phyloP scores from a whole-genome alignment of 768 basidiomycete genomes.

The Tylopilus felleus region DNA sequence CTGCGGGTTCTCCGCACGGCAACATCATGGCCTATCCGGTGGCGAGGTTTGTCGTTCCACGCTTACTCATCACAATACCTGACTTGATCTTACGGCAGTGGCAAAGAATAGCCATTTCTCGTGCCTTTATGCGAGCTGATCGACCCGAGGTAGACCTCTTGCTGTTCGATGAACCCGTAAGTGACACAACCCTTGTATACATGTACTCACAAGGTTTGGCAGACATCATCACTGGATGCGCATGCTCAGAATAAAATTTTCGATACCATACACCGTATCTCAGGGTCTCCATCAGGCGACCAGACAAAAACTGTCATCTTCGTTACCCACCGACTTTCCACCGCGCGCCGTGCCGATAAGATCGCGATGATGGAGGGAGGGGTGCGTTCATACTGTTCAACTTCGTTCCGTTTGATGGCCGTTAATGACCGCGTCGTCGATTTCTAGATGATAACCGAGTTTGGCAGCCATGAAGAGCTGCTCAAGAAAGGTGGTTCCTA shows the following conservation, averaged over 20 bases:
- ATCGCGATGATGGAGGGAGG: conserved; percentile 85
- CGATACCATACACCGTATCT: conserved; percentile 67
- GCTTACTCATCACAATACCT: conserved; percentile 15
- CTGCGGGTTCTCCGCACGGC: conserved; percentile 32
- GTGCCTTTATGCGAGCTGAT: conserved; percentile 82
- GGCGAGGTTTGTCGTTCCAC: conserved; percentile 61
- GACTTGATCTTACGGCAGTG: conserved; percentile 47
- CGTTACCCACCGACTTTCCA: conserved; percentile 80
- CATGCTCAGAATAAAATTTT: conserved; percentile 79
- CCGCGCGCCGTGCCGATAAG: conserved; percentile 80
- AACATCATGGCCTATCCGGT: conserved; percentile 71
- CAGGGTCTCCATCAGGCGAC: conserved; percentile 52
- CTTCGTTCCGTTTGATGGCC: conserved; percentile 3
- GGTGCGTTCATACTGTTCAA: conserved; percentile 32
- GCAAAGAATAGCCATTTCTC: conserved; percentile 83
- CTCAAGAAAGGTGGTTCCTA: conserved; percentile 59
- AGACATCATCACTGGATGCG: conserved; percentile 81
- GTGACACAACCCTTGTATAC: conserved; percentile 21
- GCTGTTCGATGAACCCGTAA: conserved; percentile 81
- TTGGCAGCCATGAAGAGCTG: conserved; percentile 70
- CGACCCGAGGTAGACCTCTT: conserved; percentile 74
- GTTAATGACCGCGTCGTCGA: conserved; percentile 22
- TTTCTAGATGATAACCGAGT: conserved; percentile 66
- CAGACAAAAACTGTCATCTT: conserved; percentile 72
- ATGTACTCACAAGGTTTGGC: conserved; percentile 5